Percentiles rank a stretch among this genome's conserved stretches.
phyloP scores from a whole-genome alignment of 2,329 filamentous ascomycete species.

The Penicillium sp. region DNA sequence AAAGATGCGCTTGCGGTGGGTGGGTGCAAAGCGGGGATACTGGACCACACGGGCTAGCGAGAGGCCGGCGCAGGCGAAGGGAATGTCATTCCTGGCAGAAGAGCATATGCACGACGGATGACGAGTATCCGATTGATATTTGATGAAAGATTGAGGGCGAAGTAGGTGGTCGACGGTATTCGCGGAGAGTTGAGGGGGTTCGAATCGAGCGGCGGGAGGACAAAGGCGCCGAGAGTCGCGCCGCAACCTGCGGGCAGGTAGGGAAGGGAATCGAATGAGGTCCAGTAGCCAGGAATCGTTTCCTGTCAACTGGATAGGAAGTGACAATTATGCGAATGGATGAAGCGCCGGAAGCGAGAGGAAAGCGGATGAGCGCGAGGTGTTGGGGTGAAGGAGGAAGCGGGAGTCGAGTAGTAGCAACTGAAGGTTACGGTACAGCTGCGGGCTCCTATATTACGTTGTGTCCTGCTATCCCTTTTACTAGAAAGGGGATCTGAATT shows the following conservation, averaged over 20 bases:
- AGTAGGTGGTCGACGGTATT: conserved; percentile 18
- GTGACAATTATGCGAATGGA: conserved; percentile 12
- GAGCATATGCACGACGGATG: conserved; percentile 23
- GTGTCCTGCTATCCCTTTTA: neutral
- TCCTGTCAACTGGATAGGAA: conserved; percentile 19
- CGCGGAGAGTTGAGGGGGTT: conserved; percentile 25
- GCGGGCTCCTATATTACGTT: conserved; percentile 6
- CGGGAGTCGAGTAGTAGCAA: conserved; percentile 20
- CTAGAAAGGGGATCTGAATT: neutral
- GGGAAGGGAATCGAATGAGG: conserved; percentile 10
- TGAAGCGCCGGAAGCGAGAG: conserved; percentile 13
- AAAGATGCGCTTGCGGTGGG: conserved; percentile 33
- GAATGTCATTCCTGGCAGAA: conserved; percentile 41
- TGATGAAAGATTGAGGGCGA: conserved; percentile 19
- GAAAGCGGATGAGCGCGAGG: conserved; percentile 17
- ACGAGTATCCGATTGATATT: conserved; percentile 18
- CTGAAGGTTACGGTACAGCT: conserved; percentile 17
- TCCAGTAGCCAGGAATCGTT: conserved; percentile 19
- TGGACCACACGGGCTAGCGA: conserved; percentile 42
- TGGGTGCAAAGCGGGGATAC: conserved; percentile 42
- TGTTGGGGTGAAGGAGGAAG: conserved; percentile 18
- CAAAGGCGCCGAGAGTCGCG: conserved; percentile 26
- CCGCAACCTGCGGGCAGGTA: conserved; percentile 23
- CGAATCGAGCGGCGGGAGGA: conserved; percentile 25
- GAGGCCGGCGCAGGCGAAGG: conserved; percentile 34